Percentiles rank a stretch among this genome's conserved stretches.
Conservation (phyloP, 768 basidiomycete species). For the Pisolithus tinctorius region DNA sequence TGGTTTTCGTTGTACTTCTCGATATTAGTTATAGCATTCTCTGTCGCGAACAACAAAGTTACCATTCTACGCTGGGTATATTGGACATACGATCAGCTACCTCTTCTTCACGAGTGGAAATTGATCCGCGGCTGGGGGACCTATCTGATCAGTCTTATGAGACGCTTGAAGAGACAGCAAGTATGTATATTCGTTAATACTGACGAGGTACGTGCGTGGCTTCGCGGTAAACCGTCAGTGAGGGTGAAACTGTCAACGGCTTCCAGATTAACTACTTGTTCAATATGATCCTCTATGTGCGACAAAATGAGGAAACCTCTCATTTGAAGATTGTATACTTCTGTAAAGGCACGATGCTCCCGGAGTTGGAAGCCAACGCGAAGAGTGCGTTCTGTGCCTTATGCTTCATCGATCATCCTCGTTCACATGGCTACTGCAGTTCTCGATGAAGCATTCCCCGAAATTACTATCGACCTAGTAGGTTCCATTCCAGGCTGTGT, state of each 20-base stretch:
- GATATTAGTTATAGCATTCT: constrained; percentile 42
- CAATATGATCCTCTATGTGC: constrained; percentile 59
- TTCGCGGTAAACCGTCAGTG: background rate
- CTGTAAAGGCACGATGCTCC: constrained; percentile 50
- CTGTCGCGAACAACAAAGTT: constrained; percentile 48
- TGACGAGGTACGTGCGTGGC: constrained; percentile 46
- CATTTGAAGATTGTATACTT: constrained; percentile 67
- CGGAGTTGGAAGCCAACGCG: constrained; percentile 67
- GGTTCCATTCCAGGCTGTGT: constrained; percentile 4
- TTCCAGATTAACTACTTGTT: constrained; percentile 59
- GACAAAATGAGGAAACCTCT: constrained; percentile 63
- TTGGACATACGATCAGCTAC: constrained; percentile 60
- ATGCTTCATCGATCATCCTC: background rate
- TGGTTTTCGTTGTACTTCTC: constrained; percentile 61
- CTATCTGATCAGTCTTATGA: constrained; percentile 39
- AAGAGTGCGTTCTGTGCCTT: constrained; percentile 37
- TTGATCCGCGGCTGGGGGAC: constrained; percentile 37
- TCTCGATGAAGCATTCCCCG: constrained; percentile 58
- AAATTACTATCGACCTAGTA: constrained; percentile 57
- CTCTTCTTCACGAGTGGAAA: constrained; percentile 35
- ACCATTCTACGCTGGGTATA: constrained; percentile 45
- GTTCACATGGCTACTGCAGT: constrained; percentile 23
- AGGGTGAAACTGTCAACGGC: background rate
- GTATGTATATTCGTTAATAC: constrained; percentile 57
- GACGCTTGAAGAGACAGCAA: constrained; percentile 41